Evolutionary conservation across 2,329 filamentous ascomycete species (phyloP).

Genomic region (Fusarium sulawesiense): DNA sequence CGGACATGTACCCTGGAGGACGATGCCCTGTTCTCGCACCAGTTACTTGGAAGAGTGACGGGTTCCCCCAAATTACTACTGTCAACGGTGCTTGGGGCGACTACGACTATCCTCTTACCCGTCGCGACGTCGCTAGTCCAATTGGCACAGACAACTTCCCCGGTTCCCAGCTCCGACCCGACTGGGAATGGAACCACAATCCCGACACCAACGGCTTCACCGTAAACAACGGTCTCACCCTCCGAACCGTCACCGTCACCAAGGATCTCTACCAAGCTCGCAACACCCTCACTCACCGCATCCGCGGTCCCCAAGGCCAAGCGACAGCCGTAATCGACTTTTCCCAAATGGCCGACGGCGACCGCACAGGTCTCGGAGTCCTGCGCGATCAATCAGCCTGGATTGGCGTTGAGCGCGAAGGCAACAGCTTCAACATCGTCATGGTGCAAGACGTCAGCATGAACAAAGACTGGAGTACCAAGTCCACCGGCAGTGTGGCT

Average conservation of each 20-base stretch:
- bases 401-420: conserved; percentile 16
- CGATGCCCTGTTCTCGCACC: conserved; percentile 68
- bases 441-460: conserved; percentile 1
- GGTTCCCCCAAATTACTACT: neutral
- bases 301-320: conserved; percentile 6
- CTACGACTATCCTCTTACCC: conserved; percentile 10
- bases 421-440: conserved; percentile 8
- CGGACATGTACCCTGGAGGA: conserved; percentile 65
- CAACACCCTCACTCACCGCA: conserved; percentile 9
- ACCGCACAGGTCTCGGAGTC: neutral
- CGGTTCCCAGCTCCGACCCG: neutral
- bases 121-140: neutral
- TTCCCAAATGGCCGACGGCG: conserved; percentile 11
- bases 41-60: conserved; percentile 47
- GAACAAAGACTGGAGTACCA: conserved; percentile 16
- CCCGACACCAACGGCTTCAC: conserved; percentile 6
- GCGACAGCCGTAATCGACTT: conserved; percentile 4
- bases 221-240: conserved; percentile 11
- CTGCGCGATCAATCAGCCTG: conserved; percentile 10
- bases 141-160: conserved; percentile 6
- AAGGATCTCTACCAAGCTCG: conserved; percentile 19
- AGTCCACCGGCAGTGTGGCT: conserved; percentile 2
- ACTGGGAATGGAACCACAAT: conserved; percentile 26
- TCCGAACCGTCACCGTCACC: conserved; percentile 10
- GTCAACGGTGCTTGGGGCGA: conserved; percentile 12